Conservation (phyloP, 257 asterid genomes). For the Solanum pimpinellifolium region DNA sequence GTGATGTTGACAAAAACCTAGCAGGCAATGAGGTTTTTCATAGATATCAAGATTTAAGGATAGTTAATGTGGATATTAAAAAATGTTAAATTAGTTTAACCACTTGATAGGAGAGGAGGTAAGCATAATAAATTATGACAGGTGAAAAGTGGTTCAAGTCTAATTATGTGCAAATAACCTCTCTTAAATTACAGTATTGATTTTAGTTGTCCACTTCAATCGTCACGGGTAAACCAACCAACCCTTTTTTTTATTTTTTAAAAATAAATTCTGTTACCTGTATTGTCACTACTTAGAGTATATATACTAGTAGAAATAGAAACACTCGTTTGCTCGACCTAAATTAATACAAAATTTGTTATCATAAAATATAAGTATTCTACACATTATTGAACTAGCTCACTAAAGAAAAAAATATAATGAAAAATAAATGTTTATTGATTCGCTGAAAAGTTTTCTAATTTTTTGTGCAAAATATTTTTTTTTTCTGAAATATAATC, state of each 20-base stretch:
- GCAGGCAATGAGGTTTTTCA: neutral
- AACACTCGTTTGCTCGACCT: neutral
- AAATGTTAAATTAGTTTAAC: neutral
- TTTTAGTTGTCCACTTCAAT: neutral
- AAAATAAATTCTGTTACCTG: neutral
- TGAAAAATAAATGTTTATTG: too few species aligned
- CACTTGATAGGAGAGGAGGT: neutral
- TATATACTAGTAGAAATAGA: too few species aligned
- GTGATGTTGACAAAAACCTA: neutral
- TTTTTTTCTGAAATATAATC: too few species aligned
- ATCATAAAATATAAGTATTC: too few species aligned
- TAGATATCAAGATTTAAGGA: neutral
- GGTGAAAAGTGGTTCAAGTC: neutral
- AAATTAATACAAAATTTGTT: neutral
- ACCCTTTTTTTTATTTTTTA: neutral
- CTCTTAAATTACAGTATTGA: neutral
- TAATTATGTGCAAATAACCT: neutral
- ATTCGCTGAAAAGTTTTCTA: neutral
- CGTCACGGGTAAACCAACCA: neutral
- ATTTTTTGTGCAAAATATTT: too few species aligned
- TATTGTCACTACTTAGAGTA: neutral
- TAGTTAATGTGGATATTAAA: neutral
- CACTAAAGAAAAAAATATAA: too few species aligned
- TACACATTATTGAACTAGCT: too few species aligned
- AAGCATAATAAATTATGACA: neutral